Evolutionary conservation across 495 filamentous ascomycete species (phyloP).

Genomic region (Penicillium canescens): DNA sequence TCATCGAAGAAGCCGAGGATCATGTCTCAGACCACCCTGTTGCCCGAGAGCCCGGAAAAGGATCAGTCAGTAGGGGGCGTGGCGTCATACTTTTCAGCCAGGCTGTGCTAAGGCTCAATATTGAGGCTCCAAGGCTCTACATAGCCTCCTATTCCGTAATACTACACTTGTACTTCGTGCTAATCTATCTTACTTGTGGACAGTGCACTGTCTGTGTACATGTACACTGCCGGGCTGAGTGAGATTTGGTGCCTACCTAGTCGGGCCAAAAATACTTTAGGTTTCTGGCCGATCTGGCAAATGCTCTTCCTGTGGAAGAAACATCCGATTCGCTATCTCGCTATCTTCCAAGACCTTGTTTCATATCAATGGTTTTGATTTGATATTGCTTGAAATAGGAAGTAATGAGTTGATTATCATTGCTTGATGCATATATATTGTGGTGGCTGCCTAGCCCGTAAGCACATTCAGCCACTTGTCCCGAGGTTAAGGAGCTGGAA

Average conservation of each 20-base stretch:
- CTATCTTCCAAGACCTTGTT: no score
- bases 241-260: not conserved
- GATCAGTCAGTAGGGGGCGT: not conserved
- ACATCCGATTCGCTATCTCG: not conserved
- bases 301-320: not conserved
- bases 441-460: conserved; percentile 3
- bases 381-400: not conserved
- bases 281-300: no score
- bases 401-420: not conserved
- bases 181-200: no score
- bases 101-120: not conserved
- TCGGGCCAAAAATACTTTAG: not conserved
- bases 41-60: no score
- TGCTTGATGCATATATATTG: not conserved
- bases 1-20: not conserved
- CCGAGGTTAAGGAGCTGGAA: no score
- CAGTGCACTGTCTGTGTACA: no score
- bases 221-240: not conserved
- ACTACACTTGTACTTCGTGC: not conserved
- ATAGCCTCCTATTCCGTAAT: no score
- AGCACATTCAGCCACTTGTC: conserved; percentile 1
- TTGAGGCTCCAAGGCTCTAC: not conserved
- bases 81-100: not conserved
- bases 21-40: not conserved
- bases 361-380: not conserved